Conservation (phyloP, 352 stramenopile genomes). For the Pythium rishiriense region DNA sequence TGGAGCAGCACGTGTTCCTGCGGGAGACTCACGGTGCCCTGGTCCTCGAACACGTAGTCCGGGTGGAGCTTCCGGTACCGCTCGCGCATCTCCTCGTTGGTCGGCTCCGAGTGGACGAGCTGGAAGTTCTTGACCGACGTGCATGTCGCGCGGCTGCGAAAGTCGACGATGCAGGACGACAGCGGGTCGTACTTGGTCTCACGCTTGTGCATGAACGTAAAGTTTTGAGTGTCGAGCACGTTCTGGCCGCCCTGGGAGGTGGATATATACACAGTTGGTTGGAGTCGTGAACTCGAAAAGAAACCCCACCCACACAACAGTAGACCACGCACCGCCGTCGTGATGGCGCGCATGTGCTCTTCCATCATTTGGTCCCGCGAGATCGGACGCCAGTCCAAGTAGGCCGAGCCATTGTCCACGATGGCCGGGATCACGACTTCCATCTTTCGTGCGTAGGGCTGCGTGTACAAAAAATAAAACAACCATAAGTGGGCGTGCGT, state of each 20-base stretch:
- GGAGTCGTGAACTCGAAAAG: too few relatives aligned
- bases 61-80: conserved; percentile 70
- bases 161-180: conserved; percentile 92
- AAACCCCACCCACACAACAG: too few relatives aligned
- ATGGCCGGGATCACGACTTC: conserved; percentile 79
- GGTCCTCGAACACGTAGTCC: conserved; percentile 79
- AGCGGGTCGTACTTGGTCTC: conserved; percentile 91
- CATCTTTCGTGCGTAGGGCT: conserved; percentile 78
- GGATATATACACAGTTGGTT: too few relatives aligned
- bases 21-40: conserved; percentile 80
- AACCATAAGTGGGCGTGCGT: too few relatives aligned
- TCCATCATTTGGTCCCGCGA: conserved; percentile 82
- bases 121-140: conserved; percentile 94
- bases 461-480: conserved; percentile 21
- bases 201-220: conserved; percentile 83
- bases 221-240: conserved; percentile 73
- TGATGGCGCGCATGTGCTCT: conserved; percentile 65
- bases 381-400: conserved; percentile 72
- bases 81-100: conserved; percentile 66
- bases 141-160: conserved; percentile 88
- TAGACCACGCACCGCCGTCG: conserved; percentile 45
- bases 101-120: conserved; percentile 83
- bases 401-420: conserved; percentile 54
- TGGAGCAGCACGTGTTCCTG: conserved; percentile 85
- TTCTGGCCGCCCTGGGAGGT: conserved; percentile 69